These are phyloP conservation scores for Aphanomyces invadans DNA, from an alignment of 352 stramenopile genomes.

Conservation along the genomic window DNA sequence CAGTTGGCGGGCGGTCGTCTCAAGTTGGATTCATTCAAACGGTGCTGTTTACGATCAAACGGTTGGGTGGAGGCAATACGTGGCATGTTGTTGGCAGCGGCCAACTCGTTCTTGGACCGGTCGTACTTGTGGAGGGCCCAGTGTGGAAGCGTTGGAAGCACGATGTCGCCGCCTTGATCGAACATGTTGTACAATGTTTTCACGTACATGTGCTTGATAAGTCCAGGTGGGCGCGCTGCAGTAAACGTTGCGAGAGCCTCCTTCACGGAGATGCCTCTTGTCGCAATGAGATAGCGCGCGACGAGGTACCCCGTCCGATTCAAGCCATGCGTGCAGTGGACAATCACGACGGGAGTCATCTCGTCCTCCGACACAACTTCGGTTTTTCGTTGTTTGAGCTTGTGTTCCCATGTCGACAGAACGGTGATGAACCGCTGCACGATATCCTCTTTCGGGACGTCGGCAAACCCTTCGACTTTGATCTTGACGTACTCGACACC, in stretches of 20 bases:
- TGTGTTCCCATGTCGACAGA: conserved; percentile 1
- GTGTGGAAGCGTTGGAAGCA: not conserved
- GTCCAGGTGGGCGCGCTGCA: not conserved
- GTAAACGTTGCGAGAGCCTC: conserved; percentile 8
- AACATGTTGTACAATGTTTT: conserved; percentile 20
- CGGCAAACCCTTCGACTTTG: conserved; percentile 63
- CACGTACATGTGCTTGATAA: conserved; percentile 25
- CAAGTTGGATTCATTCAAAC: not conserved
- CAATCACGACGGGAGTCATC: conserved; percentile 10
- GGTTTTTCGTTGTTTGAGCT: not conserved
- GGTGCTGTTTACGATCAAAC: not conserved
- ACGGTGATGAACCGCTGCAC: conserved; percentile 42
- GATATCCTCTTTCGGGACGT: conserved; percentile 39
- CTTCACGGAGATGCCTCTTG: conserved; percentile 7
- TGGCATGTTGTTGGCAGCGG: conserved; percentile 1
- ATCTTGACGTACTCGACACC: conserved; percentile 65
- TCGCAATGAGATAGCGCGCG: conserved; percentile 19
- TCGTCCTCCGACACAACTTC: not conserved
- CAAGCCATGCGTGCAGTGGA: conserved; percentile 23
- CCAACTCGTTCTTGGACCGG: conserved; percentile 3
- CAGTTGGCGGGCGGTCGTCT: conserved; percentile 7
- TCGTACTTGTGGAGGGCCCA: conserved; percentile 23
- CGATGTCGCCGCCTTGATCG: not conserved
- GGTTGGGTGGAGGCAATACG: not conserved
- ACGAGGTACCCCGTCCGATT: conserved; percentile 24